phyloP scores from a whole-genome alignment of 2,329 filamentous ascomycete species.

The Scytalidium lignicola region DNA sequence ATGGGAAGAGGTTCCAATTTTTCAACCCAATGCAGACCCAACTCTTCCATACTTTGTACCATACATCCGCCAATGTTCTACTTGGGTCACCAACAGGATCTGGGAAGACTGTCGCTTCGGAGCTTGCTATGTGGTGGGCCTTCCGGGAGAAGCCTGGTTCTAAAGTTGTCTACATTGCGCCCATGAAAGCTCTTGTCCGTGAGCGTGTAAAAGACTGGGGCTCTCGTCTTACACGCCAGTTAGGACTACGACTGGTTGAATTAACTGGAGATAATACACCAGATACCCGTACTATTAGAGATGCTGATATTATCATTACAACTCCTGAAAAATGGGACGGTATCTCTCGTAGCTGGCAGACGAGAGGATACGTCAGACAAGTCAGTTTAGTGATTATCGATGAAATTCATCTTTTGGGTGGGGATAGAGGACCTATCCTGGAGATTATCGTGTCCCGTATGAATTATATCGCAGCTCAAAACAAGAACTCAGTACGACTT shows the following conservation, averaged over 20 bases:
- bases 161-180: constrained; percentile 98
- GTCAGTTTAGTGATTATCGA: constrained; percentile 97
- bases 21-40: constrained; percentile 99
- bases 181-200: constrained; percentile 97
- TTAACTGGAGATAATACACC: constrained; percentile 97
- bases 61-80: constrained; percentile 86
- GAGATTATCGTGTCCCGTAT: constrained; percentile 93
- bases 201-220: constrained; percentile 97
- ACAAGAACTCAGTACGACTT: constrained; percentile 80
- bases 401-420: constrained; percentile 95
- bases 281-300: constrained; percentile 88
- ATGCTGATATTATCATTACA: constrained; percentile 96
- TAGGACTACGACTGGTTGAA: constrained; percentile 89
- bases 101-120: constrained; percentile 94
- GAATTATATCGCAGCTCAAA: constrained; percentile 98
- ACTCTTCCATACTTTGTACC: constrained; percentile 93
- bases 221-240: constrained; percentile 69
- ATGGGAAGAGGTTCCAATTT: constrained; percentile 82
- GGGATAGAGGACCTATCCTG: constrained; percentile 92
- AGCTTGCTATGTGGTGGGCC: constrained; percentile 99
- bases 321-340: constrained; percentile 99
- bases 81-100: constrained; percentile 94
- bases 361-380: constrained; percentile 89
- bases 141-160: constrained; percentile 91
- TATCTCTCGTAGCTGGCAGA: constrained; percentile 98